phyloP scores from a whole-genome alignment of 208 protist genomes.

The Giardia duodenalis region DNA sequence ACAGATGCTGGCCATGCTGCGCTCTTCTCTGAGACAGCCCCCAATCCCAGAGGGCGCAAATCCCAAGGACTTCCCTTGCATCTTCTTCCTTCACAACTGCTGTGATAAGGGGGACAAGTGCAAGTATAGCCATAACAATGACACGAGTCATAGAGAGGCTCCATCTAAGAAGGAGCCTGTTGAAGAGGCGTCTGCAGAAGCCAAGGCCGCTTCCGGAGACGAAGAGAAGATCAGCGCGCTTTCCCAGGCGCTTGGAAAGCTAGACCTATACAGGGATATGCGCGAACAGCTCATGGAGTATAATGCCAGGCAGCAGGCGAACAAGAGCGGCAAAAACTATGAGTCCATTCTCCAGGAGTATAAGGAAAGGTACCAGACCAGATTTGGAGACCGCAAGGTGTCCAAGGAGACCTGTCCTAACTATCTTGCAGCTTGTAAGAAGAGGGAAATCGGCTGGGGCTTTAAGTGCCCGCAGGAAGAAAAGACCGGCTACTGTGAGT shows the following conservation, averaged over 20 bases:
- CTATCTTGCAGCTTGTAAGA: not conserved
- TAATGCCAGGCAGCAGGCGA: not conserved
- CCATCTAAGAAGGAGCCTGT: not conserved
- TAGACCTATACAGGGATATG: slow-evolving; percentile 15
- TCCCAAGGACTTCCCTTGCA: not conserved
- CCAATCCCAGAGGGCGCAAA: not conserved
- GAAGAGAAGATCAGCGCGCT: not conserved
- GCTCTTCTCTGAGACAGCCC: slow-evolving; percentile 4
- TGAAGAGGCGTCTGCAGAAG: not conserved
- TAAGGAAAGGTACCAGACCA: not conserved
- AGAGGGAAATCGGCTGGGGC: not conserved
- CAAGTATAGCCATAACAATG: not conserved
- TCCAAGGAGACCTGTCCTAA: not conserved
- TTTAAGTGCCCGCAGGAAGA: not conserved
- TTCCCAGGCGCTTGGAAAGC: not conserved
- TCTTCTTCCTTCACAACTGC: not conserved
- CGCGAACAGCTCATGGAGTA: slow-evolving; percentile 27
- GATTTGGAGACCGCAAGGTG: not conserved
- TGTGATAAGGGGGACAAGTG: slow-evolving; percentile 29
- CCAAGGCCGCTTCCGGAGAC: not conserved
- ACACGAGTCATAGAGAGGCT: too few species aligned
- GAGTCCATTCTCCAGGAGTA: not conserved
- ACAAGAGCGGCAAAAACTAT: not conserved
- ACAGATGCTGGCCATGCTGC: not conserved
- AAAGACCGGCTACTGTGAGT: not conserved